These are phyloP conservation scores for Batrachochytrium dendrobatidis DNA, from an alignment of 371 early-diverging fungal species.

Conservation along the genomic window DNA sequence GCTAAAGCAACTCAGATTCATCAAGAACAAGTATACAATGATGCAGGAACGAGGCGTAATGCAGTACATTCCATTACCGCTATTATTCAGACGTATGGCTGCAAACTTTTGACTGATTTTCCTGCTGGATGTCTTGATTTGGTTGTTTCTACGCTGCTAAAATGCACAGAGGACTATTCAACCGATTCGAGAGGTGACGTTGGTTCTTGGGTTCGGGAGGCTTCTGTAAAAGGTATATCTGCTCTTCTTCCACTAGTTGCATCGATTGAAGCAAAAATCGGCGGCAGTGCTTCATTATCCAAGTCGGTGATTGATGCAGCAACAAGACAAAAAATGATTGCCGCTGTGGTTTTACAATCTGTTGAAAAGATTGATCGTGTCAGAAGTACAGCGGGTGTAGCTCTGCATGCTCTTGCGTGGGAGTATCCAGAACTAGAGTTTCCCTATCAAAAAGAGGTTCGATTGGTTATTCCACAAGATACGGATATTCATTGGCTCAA, in stretches of 20 bases:
- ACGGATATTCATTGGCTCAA: conserved; percentile 51
- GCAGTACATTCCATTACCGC: conserved; percentile 47
- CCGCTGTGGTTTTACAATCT: conserved; percentile 57
- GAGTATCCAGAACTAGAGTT: conserved; percentile 8
- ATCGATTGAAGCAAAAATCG: conserved; percentile 24
- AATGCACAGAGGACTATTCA: conserved; percentile 74
- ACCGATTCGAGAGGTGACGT: conserved; percentile 90
- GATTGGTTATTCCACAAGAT: neutral
- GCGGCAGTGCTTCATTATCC: neutral
- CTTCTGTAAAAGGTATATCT: conserved; percentile 54
- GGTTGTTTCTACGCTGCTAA: conserved; percentile 39
- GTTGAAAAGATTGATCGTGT: conserved; percentile 79
- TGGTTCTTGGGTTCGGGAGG: conserved; percentile 86
- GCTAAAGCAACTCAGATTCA: neutral
- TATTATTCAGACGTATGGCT: conserved; percentile 4
- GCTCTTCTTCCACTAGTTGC: conserved; percentile 40
- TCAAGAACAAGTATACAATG: conserved; percentile 20
- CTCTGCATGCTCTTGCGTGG: conserved; percentile 39
- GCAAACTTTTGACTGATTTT: conserved; percentile 11
- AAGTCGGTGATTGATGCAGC: neutral
- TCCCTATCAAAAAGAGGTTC: neutral
- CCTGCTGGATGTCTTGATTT: conserved; percentile 33
- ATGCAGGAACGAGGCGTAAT: conserved; percentile 66
- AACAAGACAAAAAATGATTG: conserved; percentile 33
- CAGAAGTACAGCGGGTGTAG: conserved; percentile 56